Evolutionary conservation across 2,329 filamentous ascomycete genomes (phyloP).

Genomic region (Ilyonectria robusta): DNA sequence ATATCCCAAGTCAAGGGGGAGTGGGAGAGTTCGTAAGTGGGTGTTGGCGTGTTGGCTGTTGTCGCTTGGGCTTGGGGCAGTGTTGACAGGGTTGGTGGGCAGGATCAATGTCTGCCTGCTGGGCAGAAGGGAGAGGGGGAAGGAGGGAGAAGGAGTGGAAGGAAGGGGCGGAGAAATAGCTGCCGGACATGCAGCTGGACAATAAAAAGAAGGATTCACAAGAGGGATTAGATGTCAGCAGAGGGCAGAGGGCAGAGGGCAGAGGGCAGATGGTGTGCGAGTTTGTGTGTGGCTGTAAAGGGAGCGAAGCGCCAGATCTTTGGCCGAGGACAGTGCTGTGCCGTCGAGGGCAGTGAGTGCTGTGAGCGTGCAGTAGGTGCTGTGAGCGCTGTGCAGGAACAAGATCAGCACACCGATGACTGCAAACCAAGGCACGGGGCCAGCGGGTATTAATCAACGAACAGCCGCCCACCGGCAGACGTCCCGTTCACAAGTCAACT

Average conservation of each 20-base stretch:
- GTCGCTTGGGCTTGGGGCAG: slow-evolving; percentile 9
- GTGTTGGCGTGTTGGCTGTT: slow-evolving; percentile 23
- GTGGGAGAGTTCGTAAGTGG: slow-evolving; percentile 10
- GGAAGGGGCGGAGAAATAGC: slow-evolving; percentile 27
- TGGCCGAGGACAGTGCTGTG: not conserved
- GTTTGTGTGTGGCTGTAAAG: slow-evolving; percentile 31
- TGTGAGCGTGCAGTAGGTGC: not conserved
- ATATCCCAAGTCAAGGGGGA: slow-evolving; percentile 17
- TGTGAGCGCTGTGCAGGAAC: slow-evolving; percentile 12
- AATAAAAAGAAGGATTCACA: slow-evolving; percentile 31
- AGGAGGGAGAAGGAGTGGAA: slow-evolving; percentile 23
- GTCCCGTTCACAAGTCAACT: slow-evolving; percentile 6
- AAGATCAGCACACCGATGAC: slow-evolving; percentile 11
- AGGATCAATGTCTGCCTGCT: slow-evolving; percentile 21
- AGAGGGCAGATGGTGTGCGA: slow-evolving; percentile 18
- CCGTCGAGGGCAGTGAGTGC: not conserved
- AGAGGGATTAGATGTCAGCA: slow-evolving; percentile 19
- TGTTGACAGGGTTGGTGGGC: slow-evolving; percentile 17
- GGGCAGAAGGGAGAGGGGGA: slow-evolving; percentile 5
- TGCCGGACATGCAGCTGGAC: slow-evolving; percentile 4
- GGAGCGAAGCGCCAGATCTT: slow-evolving; percentile 22
- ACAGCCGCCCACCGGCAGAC: slow-evolving; percentile 1
- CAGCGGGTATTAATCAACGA: slow-evolving; percentile 28
- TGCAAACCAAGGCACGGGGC: slow-evolving; percentile 14
- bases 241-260: slow-evolving; percentile 16